These are phyloP conservation scores for Coniochaeta sp. DNA, from an alignment of 2,329 filamentous ascomycete species.

Conservation along the genomic window DNA sequence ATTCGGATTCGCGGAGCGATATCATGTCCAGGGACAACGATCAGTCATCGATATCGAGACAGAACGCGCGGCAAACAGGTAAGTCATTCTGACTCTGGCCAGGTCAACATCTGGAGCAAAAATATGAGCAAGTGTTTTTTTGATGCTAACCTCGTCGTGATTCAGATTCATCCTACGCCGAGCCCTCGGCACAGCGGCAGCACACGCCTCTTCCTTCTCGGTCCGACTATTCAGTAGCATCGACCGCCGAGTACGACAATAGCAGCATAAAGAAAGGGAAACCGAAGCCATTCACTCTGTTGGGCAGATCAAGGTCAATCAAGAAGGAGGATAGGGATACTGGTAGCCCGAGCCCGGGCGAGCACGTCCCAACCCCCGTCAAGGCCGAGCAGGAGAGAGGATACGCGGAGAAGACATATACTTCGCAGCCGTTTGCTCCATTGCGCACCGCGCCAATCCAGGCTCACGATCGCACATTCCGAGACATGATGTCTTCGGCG, in stretches of 20 bases:
- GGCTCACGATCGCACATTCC: slow-evolving; percentile 58
- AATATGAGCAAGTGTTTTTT: not conserved
- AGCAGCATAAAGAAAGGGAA: slow-evolving; percentile 39
- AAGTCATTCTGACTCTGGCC: slow-evolving; percentile 8
- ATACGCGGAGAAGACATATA: slow-evolving; percentile 11
- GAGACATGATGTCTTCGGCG: slow-evolving; percentile 59
- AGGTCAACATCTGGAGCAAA: not conserved
- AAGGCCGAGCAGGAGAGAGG: slow-evolving; percentile 29
- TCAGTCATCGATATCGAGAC: slow-evolving; percentile 18
- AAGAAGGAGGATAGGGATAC: slow-evolving; percentile 38
- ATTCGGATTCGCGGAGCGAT: slow-evolving; percentile 28
- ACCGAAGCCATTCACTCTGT: slow-evolving; percentile 45
- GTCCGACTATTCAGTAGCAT: slow-evolving; percentile 45
- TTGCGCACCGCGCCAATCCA: slow-evolving; percentile 57
- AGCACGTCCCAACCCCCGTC: slow-evolving; percentile 13
- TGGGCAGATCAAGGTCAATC: slow-evolving; percentile 44
- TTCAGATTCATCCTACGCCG: slow-evolving; percentile 10
- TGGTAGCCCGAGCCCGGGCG: slow-evolving; percentile 20
- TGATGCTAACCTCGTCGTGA: not conserved
- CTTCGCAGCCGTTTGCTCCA: slow-evolving; percentile 22
- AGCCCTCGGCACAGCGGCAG: slow-evolving; percentile 25
- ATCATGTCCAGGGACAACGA: slow-evolving; percentile 28
- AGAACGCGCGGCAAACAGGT: slow-evolving; percentile 23
- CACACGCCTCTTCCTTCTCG: slow-evolving; percentile 34
- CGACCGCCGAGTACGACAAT: slow-evolving; percentile 39